These are phyloP conservation scores for Aschersonia sp. DNA, from an alignment of 2,329 filamentous ascomycete species.

Conservation along the genomic window DNA sequence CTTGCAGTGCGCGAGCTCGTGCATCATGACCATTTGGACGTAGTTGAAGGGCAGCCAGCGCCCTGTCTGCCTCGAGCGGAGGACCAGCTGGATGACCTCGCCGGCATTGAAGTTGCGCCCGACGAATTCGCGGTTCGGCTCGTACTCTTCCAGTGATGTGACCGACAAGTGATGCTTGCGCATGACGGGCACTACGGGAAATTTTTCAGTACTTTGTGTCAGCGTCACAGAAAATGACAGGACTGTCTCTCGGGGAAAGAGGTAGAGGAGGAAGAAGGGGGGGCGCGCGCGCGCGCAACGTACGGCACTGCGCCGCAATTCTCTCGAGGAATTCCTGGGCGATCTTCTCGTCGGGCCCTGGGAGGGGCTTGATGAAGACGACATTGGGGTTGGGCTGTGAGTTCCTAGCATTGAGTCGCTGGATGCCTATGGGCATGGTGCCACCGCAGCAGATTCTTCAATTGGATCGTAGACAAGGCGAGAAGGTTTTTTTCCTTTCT, in stretches of 20 bases:
- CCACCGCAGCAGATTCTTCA: not conserved
- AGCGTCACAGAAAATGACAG: too few species aligned
- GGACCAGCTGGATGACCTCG: slow-evolving; percentile 72
- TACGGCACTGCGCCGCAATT: slow-evolving; percentile 67
- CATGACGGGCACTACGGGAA: slow-evolving; percentile 48
- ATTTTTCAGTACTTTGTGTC: too few species aligned
- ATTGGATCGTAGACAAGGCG: too few species aligned
- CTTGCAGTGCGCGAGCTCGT: slow-evolving; percentile 76
- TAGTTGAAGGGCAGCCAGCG: slow-evolving; percentile 71
- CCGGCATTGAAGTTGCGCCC: slow-evolving; percentile 86
- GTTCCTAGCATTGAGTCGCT: slow-evolving; percentile 61
- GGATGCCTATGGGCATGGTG: slow-evolving; percentile 61
- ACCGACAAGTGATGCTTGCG: slow-evolving; percentile 48
- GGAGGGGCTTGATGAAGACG: slow-evolving; percentile 71
- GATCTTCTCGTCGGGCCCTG: slow-evolving; percentile 44
- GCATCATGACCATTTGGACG: slow-evolving; percentile 93
- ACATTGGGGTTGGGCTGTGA: slow-evolving; percentile 66
- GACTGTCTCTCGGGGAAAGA: too few species aligned
- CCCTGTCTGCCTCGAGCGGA: slow-evolving; percentile 48
- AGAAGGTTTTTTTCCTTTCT: too few species aligned
- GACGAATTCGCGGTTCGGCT: slow-evolving; percentile 68
- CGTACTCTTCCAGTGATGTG: slow-evolving; percentile 65
- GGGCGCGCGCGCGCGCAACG: slow-evolving; percentile 8
- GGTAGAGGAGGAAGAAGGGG: not conserved
- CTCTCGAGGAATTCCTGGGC: slow-evolving; percentile 60